phyloP scores from a whole-genome alignment of 441 rosid genomes.

The Adansonia madagascariensis region DNA sequence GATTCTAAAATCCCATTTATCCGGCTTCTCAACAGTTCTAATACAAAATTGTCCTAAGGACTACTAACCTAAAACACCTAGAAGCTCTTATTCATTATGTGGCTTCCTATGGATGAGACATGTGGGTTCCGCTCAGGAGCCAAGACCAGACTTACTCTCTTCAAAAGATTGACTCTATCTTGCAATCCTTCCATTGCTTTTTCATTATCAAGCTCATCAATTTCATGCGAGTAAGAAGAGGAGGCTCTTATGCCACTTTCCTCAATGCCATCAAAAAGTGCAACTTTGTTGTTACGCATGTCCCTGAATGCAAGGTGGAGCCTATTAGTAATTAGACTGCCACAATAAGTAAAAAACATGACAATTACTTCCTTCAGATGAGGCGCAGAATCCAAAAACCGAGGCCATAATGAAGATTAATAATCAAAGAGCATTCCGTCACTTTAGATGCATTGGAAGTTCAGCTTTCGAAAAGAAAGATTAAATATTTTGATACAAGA shows the following conservation, averaged over 20 bases:
- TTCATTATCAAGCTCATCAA: conserved; percentile 92
- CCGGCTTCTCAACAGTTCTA: background rate
- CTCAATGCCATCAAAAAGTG: conserved; percentile 93
- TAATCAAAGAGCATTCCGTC: background rate
- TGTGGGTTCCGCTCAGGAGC: background rate
- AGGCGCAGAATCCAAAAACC: background rate
- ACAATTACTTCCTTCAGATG: background rate
- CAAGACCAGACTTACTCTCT: conserved; percentile 67
- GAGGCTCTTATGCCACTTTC: conserved; percentile 95
- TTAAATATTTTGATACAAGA: background rate
- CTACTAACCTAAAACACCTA: background rate
- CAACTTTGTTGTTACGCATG: conserved; percentile 60
- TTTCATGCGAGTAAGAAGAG: conserved; percentile 84
- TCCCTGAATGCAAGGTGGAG: conserved; percentile 57
- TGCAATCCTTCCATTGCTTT: conserved; percentile 89
- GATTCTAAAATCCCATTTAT: conserved; percentile 19
- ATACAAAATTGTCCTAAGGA: background rate
- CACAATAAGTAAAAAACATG: conserved; percentile 12
- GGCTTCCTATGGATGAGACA: background rate
- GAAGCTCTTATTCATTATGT: background rate
- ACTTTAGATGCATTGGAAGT: background rate
- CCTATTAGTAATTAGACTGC: conserved; percentile 2
- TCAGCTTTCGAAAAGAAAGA: background rate
- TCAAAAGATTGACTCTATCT: conserved; percentile 82
- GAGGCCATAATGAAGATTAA: background rate